phyloP scores from a whole-genome alignment of 345 rosid genomes.

The Ceriops decandra region DNA sequence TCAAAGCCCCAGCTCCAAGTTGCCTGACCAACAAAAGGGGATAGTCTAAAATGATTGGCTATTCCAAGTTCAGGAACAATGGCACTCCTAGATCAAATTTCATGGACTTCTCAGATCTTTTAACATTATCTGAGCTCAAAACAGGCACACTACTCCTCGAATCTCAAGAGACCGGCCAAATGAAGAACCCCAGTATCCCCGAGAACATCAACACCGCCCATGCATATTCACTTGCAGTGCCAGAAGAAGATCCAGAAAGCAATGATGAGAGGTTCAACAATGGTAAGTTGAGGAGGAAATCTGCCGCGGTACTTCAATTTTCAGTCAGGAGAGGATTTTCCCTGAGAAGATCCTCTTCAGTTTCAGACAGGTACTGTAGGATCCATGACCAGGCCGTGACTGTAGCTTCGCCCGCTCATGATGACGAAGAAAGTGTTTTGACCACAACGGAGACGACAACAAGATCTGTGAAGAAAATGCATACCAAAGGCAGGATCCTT shows the following conservation, averaged over 20 bases:
- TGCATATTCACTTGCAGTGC: constrained; percentile 18
- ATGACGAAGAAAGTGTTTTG: constrained; percentile 6
- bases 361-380: constrained; percentile 71
- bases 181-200: background rate
- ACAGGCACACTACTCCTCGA: constrained; percentile 3
- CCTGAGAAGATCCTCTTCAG: constrained; percentile 77
- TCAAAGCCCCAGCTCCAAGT: background rate
- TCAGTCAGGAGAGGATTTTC: constrained; percentile 59
- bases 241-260: constrained; percentile 17
- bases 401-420: constrained; percentile 41
- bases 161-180: background rate
- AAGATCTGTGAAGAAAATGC: constrained; percentile 48
- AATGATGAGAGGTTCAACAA: constrained; percentile 17
- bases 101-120: constrained; percentile 34
- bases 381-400: constrained; percentile 67
- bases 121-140: constrained; percentile 17
- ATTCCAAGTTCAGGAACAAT: constrained; percentile 38
- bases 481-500: constrained; percentile 49
- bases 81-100: constrained; percentile 32
- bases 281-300: constrained; percentile 45
- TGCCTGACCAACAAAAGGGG: too few relatives aligned
- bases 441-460: constrained; percentile 12
- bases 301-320: constrained; percentile 38
- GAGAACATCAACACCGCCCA: background rate
- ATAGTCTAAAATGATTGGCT: constrained; percentile 31